Evolutionary conservation across 139 green algal species (phyloP).

Genomic region (Pleodorina starrii): DNA sequence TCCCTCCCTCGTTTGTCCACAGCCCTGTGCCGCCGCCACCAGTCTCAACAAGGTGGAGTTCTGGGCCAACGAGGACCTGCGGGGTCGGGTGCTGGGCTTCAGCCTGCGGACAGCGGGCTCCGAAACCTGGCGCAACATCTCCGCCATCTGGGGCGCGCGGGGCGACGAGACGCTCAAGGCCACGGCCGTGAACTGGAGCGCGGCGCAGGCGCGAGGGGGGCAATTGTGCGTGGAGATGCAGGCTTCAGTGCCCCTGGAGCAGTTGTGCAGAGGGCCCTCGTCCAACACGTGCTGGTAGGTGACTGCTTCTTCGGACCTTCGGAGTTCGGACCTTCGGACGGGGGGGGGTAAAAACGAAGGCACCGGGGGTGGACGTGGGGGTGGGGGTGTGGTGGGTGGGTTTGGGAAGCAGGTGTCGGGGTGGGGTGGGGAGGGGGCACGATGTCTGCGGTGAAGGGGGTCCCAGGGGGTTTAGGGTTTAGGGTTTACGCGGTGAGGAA

Average conservation of each 20-base stretch:
- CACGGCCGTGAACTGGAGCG: conserved; percentile 29
- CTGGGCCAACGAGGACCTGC: neutral
- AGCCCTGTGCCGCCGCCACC: neutral
- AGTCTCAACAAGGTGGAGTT: conserved; percentile 23
- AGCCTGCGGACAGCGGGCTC: neutral
- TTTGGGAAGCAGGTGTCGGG: neutral
- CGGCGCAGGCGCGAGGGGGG: neutral
- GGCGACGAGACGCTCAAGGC: conserved; percentile 32
- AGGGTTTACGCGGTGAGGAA: neutral
- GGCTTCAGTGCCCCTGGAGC: neutral
- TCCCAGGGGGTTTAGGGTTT: neutral
- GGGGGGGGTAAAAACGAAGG: no score
- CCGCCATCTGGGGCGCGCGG: neutral
- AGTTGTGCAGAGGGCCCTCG: neutral
- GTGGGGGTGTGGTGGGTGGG: neutral
- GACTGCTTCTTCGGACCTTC: no score
- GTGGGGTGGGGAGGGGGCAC: neutral
- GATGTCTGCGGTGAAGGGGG: neutral
- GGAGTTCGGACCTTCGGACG: no score
- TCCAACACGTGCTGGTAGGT: neutral
- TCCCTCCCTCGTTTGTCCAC: neutral
- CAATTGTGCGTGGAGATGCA: conserved; percentile 2
- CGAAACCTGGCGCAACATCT: neutral
- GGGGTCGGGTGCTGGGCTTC: neutral
- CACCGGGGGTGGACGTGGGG: neutral